phyloP scores from a whole-genome alignment of 495 filamentous ascomycete species.

The Terfezia boudieri region DNA sequence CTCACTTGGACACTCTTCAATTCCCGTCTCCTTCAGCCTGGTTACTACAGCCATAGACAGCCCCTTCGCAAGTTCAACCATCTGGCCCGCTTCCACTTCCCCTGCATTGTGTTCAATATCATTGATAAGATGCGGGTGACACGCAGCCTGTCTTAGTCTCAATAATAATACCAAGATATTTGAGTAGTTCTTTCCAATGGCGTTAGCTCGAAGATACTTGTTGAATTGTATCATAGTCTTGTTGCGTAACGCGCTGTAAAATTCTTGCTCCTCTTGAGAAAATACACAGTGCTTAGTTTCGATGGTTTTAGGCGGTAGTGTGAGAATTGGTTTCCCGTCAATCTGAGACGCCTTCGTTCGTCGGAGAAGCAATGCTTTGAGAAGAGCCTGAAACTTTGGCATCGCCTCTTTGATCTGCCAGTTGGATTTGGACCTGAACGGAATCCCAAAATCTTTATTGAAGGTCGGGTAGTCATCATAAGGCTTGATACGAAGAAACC shows the following conservation, averaged over 20 bases:
- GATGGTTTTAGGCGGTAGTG: slow-evolving; percentile 46
- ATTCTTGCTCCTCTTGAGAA: slow-evolving; percentile 42
- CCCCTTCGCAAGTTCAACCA: slow-evolving; percentile 41
- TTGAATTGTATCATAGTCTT: slow-evolving; percentile 50
- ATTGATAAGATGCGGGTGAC: slow-evolving; percentile 74
- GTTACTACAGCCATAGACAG: slow-evolving; percentile 38
- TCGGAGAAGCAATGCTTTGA: slow-evolving; percentile 69
- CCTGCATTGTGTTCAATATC: slow-evolving; percentile 39
- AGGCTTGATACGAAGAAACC: slow-evolving; percentile 63
- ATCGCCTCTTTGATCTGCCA: slow-evolving; percentile 29
- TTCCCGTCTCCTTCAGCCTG: slow-evolving; percentile 39
- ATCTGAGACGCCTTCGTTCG: slow-evolving; percentile 65
- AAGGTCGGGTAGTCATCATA: slow-evolving; percentile 47
- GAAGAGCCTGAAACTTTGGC: slow-evolving; percentile 49
- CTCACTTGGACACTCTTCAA: slow-evolving; percentile 23
- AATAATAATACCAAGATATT: slow-evolving; percentile 70
- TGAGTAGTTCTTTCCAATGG: slow-evolving; percentile 57
- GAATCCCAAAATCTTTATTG: slow-evolving; percentile 29
- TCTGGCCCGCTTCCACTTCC: slow-evolving; percentile 26
- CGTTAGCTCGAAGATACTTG: slow-evolving; percentile 48
- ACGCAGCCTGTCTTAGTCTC: slow-evolving; percentile 76
- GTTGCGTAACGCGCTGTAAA: slow-evolving; percentile 51
- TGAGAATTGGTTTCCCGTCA: slow-evolving; percentile 66
- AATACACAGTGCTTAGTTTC: slow-evolving; percentile 49
- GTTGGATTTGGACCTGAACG: slow-evolving; percentile 26